phyloP scores from a whole-genome alignment of 129 eudicot genomes.

The Flaveria sonorensis region DNA sequence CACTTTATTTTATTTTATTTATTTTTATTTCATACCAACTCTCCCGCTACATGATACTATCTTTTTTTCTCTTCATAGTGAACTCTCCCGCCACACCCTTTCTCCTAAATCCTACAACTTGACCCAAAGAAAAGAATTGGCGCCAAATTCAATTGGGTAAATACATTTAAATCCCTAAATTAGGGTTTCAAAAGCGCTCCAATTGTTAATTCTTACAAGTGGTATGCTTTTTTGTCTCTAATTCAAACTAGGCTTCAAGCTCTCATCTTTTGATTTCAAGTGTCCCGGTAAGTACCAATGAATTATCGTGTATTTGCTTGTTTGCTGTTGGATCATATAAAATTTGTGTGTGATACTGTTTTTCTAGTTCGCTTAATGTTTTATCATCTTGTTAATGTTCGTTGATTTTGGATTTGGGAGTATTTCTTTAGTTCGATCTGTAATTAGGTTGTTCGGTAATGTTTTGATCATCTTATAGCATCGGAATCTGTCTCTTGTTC shows the following conservation, averaged over 20 bases:
- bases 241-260: slow-evolving; percentile 11
- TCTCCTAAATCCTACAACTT: background rate
- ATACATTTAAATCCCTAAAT: slow-evolving; percentile 9
- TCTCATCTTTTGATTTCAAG: background rate
- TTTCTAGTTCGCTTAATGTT: background rate
- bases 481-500: no score
- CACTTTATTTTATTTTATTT: no score
- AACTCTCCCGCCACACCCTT: background rate
- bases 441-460: background rate
- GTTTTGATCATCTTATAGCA: slow-evolving; percentile 3
- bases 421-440: background rate
- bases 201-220: background rate
- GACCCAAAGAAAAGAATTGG: background rate
- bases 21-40: no score
- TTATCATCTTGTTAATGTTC: no score
- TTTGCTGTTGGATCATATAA: background rate
- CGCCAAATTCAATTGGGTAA: background rate
- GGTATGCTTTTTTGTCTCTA: slow-evolving; percentile 5
- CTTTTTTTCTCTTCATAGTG: background rate
- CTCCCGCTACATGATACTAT: no score
- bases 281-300: slow-evolving; percentile 9
- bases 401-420: background rate
- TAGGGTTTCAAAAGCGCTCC: slow-evolving; percentile 11
- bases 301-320: background rate
- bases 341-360: background rate